A percentile compares a stretch with the other conserved stretches of the same genome.
These are phyloP conservation scores for Penicillium cataractarum DNA, from an alignment of 495 filamentous ascomycete species.

Conservation along the genomic window DNA sequence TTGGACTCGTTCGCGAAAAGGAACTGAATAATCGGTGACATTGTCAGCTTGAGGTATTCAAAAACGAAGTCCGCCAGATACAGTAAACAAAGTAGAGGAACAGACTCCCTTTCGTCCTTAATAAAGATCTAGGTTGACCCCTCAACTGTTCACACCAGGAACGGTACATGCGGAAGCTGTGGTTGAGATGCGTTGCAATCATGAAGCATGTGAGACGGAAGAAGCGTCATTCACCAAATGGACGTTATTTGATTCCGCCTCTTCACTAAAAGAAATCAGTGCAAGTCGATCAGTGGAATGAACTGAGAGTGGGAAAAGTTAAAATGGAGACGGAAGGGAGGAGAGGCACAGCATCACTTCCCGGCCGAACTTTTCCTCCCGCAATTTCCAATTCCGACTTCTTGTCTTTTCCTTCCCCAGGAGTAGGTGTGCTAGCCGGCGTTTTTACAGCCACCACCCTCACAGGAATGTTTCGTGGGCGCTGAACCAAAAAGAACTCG, in stretches of 20 bases:
- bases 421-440: too few relatives aligned
- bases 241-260: background rate
- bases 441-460: too few relatives aligned
- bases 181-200: background rate
- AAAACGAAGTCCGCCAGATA: background rate
- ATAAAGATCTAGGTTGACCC: background rate
- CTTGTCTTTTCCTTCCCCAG: too few relatives aligned
- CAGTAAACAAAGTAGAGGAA: background rate
- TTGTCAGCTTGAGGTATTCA: background rate
- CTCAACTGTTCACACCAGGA: background rate
- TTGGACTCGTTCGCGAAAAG: background rate
- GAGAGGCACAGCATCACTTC: background rate
- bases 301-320: background rate
- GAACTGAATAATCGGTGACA: background rate
- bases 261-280: background rate
- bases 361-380: background rate
- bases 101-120: background rate
- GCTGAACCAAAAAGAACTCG: too few relatives aligned
- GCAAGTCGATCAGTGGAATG: background rate
- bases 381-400: too few relatives aligned
- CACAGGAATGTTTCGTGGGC: too few relatives aligned
- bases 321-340: background rate
- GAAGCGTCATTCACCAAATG: background rate
- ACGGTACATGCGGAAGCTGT: background rate
- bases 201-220: background rate